Conservation (phyloP, 352 stramenopile species). For the Pythium aristosporum region DNA sequence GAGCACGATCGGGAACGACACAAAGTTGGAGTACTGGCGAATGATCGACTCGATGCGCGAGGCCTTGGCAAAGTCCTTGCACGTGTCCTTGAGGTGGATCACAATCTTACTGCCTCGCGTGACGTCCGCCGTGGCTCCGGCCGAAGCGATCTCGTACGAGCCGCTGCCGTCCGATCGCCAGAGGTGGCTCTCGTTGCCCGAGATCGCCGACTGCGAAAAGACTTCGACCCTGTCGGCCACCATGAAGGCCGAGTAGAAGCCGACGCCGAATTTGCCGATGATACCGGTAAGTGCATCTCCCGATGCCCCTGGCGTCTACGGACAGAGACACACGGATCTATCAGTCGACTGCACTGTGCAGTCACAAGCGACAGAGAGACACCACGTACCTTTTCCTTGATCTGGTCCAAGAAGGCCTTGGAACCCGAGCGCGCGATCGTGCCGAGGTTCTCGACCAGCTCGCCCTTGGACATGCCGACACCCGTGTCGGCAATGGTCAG, state of each 20-base stretch:
- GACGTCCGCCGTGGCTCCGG: conserved; percentile 41
- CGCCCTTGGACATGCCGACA: conserved; percentile 97
- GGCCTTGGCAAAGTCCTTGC: conserved; percentile 93
- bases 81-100: conserved; percentile 97
- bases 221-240: conserved; percentile 96
- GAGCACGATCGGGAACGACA: conserved; percentile 98
- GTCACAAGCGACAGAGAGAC: neutral
- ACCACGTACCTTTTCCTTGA: conserved; percentile 71
- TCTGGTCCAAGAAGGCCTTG: conserved; percentile 95
- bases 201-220: conserved; percentile 73
- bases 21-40: conserved; percentile 99
- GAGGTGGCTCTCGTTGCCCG: conserved; percentile 49
- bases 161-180: conserved; percentile 84
- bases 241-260: conserved; percentile 99
- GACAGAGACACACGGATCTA: neutral
- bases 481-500: conserved; percentile 98
- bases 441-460: conserved; percentile 97
- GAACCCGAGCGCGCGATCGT: conserved; percentile 98
- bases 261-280: conserved; percentile 99
- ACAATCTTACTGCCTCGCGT: conserved; percentile 96
- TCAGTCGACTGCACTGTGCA: neutral
- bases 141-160: conserved; percentile 76
- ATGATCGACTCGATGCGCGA: conserved; percentile 96
- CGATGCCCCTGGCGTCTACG: conserved; percentile 48
- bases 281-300: conserved; percentile 88